Percentiles rank a stretch among this genome's conserved stretches.
Evolutionary conservation across 2,329 filamentous ascomycete genomes (phyloP).

Genomic region (Alternaria longipes): DNA sequence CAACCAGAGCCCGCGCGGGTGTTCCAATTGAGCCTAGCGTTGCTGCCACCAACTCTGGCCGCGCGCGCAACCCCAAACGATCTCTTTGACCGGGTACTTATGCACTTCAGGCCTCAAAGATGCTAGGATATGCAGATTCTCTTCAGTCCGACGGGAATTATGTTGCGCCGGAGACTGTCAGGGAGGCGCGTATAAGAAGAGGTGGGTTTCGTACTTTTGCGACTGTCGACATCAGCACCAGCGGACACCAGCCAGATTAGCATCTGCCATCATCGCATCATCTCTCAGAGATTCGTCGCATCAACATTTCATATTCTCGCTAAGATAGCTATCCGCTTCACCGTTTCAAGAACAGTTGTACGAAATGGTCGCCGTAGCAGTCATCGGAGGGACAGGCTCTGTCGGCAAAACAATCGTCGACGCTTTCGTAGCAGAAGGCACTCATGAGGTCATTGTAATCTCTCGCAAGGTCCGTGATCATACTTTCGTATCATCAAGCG

Average conservation of each 20-base stretch:
- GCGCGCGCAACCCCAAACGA: not conserved
- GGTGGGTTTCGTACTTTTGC: not conserved
- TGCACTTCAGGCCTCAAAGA: not conserved
- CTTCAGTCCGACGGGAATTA: not conserved
- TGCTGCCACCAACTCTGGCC: not conserved
- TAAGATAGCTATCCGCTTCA: not conserved
- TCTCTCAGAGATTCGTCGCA: not conserved
- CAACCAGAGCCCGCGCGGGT: not conserved
- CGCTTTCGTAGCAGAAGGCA: conserved; percentile 46
- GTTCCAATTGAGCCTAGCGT: not conserved
- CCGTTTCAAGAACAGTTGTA: not conserved
- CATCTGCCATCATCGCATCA: not conserved
- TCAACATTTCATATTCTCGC: fast-evolving
- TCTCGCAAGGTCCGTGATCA: conserved; percentile 37
- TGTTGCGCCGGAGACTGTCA: not conserved
- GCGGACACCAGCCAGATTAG: not conserved
- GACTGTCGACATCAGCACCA: not conserved
- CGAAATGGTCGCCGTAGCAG: conserved; percentile 55
- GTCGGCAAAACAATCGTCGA: conserved; percentile 60
- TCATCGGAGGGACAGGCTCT: conserved; percentile 59
- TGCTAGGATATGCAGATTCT: not conserved
- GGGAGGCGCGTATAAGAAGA: not conserved
- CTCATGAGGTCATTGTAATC: conserved; percentile 55
- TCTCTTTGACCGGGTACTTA: not conserved
- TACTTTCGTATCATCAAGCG: fast-evolving